phyloP scores from a whole-genome alignment of 768 basidiomycete genomes.

The Albatrellus ellisii region DNA sequence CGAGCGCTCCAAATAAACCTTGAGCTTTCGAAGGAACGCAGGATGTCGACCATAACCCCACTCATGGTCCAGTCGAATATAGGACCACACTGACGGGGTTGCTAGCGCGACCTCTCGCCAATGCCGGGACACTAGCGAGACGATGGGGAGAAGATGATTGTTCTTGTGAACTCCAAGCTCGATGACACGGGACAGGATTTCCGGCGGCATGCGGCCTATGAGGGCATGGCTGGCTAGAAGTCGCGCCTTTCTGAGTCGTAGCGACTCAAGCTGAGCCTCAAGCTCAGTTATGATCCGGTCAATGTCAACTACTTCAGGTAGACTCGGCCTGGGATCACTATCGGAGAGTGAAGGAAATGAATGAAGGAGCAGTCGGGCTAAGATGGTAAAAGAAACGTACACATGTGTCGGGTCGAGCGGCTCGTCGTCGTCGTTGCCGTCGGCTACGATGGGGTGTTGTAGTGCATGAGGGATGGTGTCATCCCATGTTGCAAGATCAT shows the following conservation, averaged over 20 bases:
- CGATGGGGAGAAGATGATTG: slow-evolving; percentile 12
- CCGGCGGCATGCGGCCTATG: slow-evolving; percentile 17
- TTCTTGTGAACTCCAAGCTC: slow-evolving; percentile 19
- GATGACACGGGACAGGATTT: slow-evolving; percentile 20
- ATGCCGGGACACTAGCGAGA: slow-evolving; percentile 18
- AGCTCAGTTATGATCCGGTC: slow-evolving; percentile 17
- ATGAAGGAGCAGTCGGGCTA: neutral
- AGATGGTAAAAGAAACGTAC: slow-evolving; percentile 2
- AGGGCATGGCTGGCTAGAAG: slow-evolving; percentile 17
- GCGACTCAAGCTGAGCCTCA: slow-evolving; percentile 14
- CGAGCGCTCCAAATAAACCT: slow-evolving; percentile 16
- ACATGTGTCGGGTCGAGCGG: slow-evolving; percentile 5
- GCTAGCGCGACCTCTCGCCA: slow-evolving; percentile 18
- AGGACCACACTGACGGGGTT: slow-evolving; percentile 19
- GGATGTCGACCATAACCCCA: slow-evolving; percentile 16
- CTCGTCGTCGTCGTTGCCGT: slow-evolving; percentile 11
- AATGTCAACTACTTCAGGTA: slow-evolving; percentile 15
- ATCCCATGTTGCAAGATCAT: slow-evolving; percentile 16
- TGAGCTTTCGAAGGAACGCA: slow-evolving; percentile 17
- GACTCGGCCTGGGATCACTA: slow-evolving; percentile 17
- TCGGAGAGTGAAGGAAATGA: neutral
- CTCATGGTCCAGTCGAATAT: slow-evolving; percentile 17
- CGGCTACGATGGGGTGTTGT: slow-evolving; percentile 8
- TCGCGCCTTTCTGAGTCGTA: slow-evolving; percentile 14
- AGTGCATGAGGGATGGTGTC: slow-evolving; percentile 10